Percentiles rank a stretch among this genome's conserved stretches.
These are phyloP conservation scores for Rhododendron williamsianum DNA, from an alignment of 148 eudicot species.

Conservation along the genomic window DNA sequence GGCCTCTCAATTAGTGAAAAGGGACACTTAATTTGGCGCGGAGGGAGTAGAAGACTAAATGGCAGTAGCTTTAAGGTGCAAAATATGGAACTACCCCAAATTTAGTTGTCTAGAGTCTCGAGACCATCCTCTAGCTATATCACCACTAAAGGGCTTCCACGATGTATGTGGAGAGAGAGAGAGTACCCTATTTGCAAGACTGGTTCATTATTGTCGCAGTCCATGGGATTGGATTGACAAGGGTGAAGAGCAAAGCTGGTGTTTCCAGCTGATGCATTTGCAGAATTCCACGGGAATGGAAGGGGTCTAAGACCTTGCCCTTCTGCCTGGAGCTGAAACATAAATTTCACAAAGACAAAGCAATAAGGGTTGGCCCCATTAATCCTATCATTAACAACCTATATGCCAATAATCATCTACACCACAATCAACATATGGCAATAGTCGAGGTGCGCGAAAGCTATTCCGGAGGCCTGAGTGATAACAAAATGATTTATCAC, in stretches of 20 bases:
- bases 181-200: constrained; percentile 69
- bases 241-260: constrained; percentile 34
- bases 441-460: too few species aligned
- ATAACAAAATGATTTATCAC: neutral
- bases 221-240: constrained; percentile 36
- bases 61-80: neutral
- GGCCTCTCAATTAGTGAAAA: too few species aligned
- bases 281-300: constrained; percentile 31
- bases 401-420: neutral
- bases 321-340: constrained; percentile 48
- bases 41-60: too few species aligned
- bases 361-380: neutral
- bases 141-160: too few species aligned
- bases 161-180: too few species aligned
- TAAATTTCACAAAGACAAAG: neutral
- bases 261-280: constrained; percentile 20
- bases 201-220: constrained; percentile 48
- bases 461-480: too few species aligned
- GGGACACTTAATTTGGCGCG: too few species aligned
- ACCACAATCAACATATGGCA: neutral
- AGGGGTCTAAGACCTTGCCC: constrained; percentile 38
- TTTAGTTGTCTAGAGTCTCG: neutral
- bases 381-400: neutral
- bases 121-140: neutral
- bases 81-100: neutral